Evolutionary conservation across 768 basidiomycete genomes (phyloP).

Genomic region (Rhodosporidiobolus odoratus): DNA sequence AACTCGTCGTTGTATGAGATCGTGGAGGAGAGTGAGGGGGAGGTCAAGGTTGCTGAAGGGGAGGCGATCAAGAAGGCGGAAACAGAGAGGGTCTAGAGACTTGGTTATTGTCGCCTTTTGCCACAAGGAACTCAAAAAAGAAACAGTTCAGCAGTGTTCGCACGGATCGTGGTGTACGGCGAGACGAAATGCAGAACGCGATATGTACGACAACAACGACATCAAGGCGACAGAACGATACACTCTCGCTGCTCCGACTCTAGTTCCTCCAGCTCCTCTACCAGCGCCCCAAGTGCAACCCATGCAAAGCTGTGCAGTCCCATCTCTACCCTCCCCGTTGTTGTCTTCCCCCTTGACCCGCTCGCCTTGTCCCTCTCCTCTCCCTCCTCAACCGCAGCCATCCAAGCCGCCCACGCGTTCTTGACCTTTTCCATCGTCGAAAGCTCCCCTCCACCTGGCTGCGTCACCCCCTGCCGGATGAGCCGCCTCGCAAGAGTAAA

Average conservation of each 20-base stretch:
- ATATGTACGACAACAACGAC: no score
- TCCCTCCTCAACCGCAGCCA: not conserved
- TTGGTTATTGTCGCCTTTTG: no score
- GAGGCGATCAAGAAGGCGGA: not conserved
- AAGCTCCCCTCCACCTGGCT: no score
- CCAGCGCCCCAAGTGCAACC: conserved; percentile 17
- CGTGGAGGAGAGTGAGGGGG: not conserved
- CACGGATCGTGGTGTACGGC: no score
- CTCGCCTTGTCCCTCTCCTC: conserved; percentile 6
- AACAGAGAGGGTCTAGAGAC: not conserved
- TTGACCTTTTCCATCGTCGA: not conserved
- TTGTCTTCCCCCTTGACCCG: not conserved
- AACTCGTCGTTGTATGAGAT: conserved; percentile 19
- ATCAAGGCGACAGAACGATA: not conserved
- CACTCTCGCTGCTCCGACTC: conserved; percentile 4
- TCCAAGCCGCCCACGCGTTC: conserved; percentile 4
- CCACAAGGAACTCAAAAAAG: no score
- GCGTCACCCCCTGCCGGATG: not conserved
- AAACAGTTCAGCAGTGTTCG: no score
- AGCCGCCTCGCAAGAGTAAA: not conserved
- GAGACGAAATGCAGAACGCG: no score
- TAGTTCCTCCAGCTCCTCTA: not conserved
- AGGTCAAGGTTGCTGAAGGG: not conserved
- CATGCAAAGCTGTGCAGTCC: not conserved
- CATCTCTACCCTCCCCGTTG: not conserved